Evolutionary conservation across 2,329 filamentous ascomycete species (phyloP).

Genomic region (Botryotinia globosa): DNA sequence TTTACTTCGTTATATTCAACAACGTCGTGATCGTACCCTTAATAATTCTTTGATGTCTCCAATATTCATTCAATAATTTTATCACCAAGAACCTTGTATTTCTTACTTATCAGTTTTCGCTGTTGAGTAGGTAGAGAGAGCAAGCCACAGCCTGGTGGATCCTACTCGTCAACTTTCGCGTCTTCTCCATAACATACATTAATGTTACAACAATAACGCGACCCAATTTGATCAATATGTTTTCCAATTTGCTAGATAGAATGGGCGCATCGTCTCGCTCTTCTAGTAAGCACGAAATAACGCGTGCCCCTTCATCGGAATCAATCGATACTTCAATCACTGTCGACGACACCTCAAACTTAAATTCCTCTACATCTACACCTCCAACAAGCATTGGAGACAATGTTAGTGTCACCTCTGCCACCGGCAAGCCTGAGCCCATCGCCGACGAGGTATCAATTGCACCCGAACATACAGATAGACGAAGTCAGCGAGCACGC

Average conservation of each 20-base stretch:
- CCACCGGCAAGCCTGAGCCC: conserved; percentile 38
- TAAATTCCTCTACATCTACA: conserved; percentile 44
- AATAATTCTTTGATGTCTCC: neutral
- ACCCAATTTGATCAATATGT: conserved; percentile 24
- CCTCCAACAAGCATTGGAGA: conserved; percentile 66
- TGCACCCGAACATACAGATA: conserved; percentile 25
- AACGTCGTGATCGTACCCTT: neutral
- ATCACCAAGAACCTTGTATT: neutral
- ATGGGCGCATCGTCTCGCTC: conserved; percentile 27
- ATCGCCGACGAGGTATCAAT: conserved; percentile 18
- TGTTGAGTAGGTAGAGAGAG: conserved; percentile 7
- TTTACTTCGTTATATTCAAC: neutral
- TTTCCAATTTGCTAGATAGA: conserved; percentile 28
- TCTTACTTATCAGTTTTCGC: conserved; percentile 7
- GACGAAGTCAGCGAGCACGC: conserved; percentile 55
- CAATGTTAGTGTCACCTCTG: conserved; percentile 55
- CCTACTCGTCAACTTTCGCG: conserved; percentile 18
- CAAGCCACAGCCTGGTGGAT: conserved; percentile 19
- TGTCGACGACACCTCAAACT: conserved; percentile 33
- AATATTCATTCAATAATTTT: neutral
- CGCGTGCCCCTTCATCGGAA: conserved; percentile 33
- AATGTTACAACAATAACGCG: conserved; percentile 20
- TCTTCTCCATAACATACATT: conserved; percentile 18
- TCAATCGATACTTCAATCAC: conserved; percentile 34
- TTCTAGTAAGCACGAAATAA: conserved; percentile 23